Base-by-base conservation (phyloP, 805 yeast species). In the Grigorovia yakushimaensis region DNA sequence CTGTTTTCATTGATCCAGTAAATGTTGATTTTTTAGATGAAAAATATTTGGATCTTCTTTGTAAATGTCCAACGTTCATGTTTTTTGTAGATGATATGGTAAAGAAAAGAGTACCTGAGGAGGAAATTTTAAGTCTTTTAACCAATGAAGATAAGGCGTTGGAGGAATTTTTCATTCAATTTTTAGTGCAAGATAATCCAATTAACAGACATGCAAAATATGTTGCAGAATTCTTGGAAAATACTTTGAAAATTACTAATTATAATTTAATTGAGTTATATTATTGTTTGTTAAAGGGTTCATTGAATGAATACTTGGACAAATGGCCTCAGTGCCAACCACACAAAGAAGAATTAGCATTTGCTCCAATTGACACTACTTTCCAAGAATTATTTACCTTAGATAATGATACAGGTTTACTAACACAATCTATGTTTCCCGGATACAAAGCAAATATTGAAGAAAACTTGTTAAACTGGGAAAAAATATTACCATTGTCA, bases 21-120 rank as follows among this genome's bases (percentile, higher is more conserved):
- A 64, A 64, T 46, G 53, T 59, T n/a, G 58, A 52, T 30, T 52
- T 48, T 42, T 45, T 63, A 7, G 54, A 58, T 40, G 63, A 59
- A n/a, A 49, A 53, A 10, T 63, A 64, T 49, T 49, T 61, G 11
- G 48, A 55, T 19, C 47, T 58, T 44, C 48, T 64, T 2, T 47
- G 54, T 2, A 60, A 55, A 46, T 64, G 68, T 46, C 66, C 66
- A 5, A 62, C 68, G 0, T 64, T 59, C 43, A 62, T 63, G 66
- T 57, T 57, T 42, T 64, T 61, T 46, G 50, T 64, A n/a, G 66
- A 63, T 42, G 60, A 60, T 3, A 48, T 64, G 36, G 50, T 61
- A 10, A 54, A 55, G 38, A 57, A 57, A 35, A 51, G 53, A 19
- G 64, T 61, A 4, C 46, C 66, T 6, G 46, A 54, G 6, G 54